Evolutionary conservation across 768 basidiomycete species (phyloP), one percentile per base, ranked within the genome.

Genomic region (Lentinula lateritia): DNA sequence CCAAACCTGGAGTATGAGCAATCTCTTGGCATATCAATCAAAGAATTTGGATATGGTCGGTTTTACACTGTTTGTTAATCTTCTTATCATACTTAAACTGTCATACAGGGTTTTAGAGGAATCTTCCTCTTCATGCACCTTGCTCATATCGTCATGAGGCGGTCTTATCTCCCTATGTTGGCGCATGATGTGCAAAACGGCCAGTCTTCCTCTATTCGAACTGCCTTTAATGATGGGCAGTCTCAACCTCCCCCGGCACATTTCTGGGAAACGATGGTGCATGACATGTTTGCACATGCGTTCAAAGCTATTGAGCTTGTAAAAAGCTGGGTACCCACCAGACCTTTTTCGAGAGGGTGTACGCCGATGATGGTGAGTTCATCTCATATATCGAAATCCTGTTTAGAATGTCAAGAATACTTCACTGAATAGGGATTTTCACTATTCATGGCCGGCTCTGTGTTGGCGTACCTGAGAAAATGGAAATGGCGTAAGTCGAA

Each of bases 361-460:
- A 70, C 56, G 52, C 66, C 45, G 66, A 69, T 69, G 68, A 69
- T 58, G 71, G 71, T 53, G 63, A 66, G 60, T 15, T 41, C 1
- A 13, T 50, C 9, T 15, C 28, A 28, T n/a, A 32, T 41, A 23
- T 36, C 38, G 8, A 34, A 34, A 6, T 5, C 36, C 20, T 38
- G 13, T 18, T 18, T 16, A 10, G 18, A 41, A 10, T n/a, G 20
- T 12, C n/a, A 7, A 64, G 63, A 18, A 18, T 6, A 58, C 20
- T 28, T 43, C 13, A 36, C n/a, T n/a, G 13, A 34, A 2, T 38
- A 63, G 62, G 62, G 62, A 35, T 63, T 63, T 39, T 58, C 62
- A 13, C 35, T 63, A 15, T 63, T 53, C 46, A 63, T 63, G 62
- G 58, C 62, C 13, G 62, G 62, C 23, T 63, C 62, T 23, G 62